These are phyloP conservation scores for Termitomyces sp. DNA, from an alignment of 768 basidiomycete genomes.

Conservation along the genomic window DNA sequence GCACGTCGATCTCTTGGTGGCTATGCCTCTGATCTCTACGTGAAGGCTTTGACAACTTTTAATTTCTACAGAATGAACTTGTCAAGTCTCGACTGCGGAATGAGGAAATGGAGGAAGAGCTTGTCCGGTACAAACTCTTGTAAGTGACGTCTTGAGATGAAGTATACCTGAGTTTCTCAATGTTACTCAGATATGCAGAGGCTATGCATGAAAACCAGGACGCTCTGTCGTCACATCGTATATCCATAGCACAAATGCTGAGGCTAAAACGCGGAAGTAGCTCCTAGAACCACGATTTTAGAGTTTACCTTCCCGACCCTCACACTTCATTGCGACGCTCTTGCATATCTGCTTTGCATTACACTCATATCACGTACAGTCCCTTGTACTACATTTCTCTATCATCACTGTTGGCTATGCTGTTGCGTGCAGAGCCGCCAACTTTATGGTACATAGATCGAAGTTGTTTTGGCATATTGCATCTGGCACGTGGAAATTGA, in stretches of 20 bases:
- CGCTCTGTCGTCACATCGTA: conserved; percentile 61
- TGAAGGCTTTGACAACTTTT: neutral
- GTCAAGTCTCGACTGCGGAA: conserved; percentile 85
- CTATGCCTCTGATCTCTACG: conserved; percentile 5
- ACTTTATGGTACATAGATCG: neutral
- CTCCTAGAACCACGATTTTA: conserved; percentile 9
- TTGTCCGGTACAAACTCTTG: conserved; percentile 93
- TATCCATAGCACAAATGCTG: conserved; percentile 47
- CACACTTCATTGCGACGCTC: neutral
- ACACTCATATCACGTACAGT: neutral
- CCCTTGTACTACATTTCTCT: conserved; percentile 3
- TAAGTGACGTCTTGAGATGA: conserved; percentile 32
- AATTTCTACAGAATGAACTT: conserved; percentile 68
- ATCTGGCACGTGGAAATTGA: conserved; percentile 20
- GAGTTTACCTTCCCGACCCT: neutral
- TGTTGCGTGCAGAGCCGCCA: neutral
- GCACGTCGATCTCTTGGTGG: conserved; percentile 72
- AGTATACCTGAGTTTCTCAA: neutral
- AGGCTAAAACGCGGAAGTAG: conserved; percentile 37
- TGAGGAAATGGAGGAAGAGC: conserved; percentile 91
- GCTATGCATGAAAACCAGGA: conserved; percentile 77
- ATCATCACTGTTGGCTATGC: neutral
- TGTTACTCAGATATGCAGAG: conserved; percentile 51
- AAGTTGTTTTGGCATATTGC: conserved; percentile 14
- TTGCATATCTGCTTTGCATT: conserved; percentile 6